These are phyloP conservation scores for Globisporangium okanoganense DNA, from an alignment of 352 stramenopile species.

Conservation along the genomic window DNA sequence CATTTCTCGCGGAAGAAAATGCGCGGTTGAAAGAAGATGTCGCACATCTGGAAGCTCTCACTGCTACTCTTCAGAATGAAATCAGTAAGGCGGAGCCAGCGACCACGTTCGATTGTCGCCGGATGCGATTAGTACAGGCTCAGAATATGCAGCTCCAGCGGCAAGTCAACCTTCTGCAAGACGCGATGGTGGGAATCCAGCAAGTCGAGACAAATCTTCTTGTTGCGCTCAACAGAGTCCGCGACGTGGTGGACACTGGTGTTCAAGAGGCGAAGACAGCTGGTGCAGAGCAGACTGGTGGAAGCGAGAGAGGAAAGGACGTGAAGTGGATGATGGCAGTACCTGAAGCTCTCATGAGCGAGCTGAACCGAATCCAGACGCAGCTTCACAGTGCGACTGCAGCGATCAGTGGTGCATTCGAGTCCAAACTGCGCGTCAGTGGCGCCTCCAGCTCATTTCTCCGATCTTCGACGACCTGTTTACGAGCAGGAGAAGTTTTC, in stretches of 20 bases:
- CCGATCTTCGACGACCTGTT: slow-evolving; percentile 11
- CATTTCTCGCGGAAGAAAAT: slow-evolving; percentile 33
- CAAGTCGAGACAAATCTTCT: slow-evolving; percentile 34
- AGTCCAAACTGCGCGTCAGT: slow-evolving; percentile 33
- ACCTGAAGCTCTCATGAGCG: slow-evolving; percentile 27
- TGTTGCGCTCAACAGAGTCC: slow-evolving; percentile 35
- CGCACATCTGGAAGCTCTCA: slow-evolving; percentile 39
- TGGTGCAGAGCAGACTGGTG: slow-evolving; percentile 29
- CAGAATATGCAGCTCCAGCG: slow-evolving; percentile 67
- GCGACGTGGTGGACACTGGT: slow-evolving; percentile 33
- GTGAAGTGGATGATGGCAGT: slow-evolving; percentile 44
- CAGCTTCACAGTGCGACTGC: slow-evolving; percentile 24
- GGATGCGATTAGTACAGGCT: slow-evolving; percentile 40
- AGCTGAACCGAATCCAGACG: slow-evolving; percentile 28
- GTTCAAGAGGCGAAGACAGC: slow-evolving; percentile 37
- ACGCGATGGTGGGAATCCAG: slow-evolving; percentile 28
- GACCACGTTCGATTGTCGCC: slow-evolving; percentile 20
- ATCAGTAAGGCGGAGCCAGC: slow-evolving; percentile 16
- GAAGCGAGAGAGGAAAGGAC: slow-evolving; percentile 4
- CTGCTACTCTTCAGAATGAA: slow-evolving; percentile 26
- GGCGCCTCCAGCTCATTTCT: slow-evolving; percentile 21
- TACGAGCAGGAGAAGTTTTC: slow-evolving; percentile 17
- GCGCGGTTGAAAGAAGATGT: slow-evolving; percentile 38
- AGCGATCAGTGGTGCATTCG: slow-evolving; percentile 17
- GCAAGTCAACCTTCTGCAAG: slow-evolving; percentile 41